Evolutionary conservation across 202 grass and related monocot species (phyloP).

Genomic region (Brachypodium distachyon): DNA sequence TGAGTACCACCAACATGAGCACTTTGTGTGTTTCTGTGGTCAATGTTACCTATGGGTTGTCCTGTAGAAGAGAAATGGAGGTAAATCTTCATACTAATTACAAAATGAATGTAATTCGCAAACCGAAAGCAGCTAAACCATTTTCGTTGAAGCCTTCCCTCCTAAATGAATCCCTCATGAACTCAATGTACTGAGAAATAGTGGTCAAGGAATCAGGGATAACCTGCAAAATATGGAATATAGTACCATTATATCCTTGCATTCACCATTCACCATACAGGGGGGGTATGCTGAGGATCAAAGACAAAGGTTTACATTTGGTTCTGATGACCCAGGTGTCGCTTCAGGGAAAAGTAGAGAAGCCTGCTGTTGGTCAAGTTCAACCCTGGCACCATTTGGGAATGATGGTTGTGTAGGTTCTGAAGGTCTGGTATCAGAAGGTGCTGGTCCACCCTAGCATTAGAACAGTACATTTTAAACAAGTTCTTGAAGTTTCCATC

Average conservation of each 20-base stretch:
- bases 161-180: conserved; percentile 77
- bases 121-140: conserved; percentile 33
- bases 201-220: conserved; percentile 93
- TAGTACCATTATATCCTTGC: background rate
- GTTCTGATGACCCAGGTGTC: conserved; percentile 40
- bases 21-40: conserved; percentile 17
- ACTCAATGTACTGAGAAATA: conserved; percentile 75
- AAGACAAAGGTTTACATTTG: conserved; percentile 58
- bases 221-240: conserved; percentile 44
- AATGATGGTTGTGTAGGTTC: conserved; percentile 41
- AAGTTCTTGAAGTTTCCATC: conserved; percentile 12
- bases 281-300: conserved; percentile 4
- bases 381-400: conserved; percentile 55
- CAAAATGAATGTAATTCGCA: background rate
- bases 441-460: conserved; percentile 37
- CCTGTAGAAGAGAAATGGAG: conserved; percentile 20
- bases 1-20: conserved; percentile 16
- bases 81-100: conserved; percentile 3
- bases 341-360: conserved; percentile 42
- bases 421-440: conserved; percentile 44
- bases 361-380: conserved; percentile 51
- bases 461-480: conserved; percentile 19
- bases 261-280: background rate
- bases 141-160: conserved; percentile 58
- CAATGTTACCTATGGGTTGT: conserved; percentile 24